Conservation (phyloP, 768 basidiomycete genomes). For the Serendipita sp. region DNA sequence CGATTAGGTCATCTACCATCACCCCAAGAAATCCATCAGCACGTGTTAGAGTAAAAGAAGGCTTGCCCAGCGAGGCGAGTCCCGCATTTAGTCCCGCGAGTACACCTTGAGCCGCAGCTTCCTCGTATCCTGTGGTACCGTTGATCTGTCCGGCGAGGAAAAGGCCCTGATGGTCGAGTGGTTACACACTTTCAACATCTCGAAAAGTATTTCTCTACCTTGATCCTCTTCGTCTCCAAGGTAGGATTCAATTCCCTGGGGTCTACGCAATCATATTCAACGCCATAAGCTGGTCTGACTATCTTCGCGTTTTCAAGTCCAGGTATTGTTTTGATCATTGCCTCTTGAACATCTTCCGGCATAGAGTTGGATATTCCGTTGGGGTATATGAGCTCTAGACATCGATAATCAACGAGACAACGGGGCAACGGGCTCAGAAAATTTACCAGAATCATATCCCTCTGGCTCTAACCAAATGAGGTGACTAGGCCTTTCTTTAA, state of each 20-base stretch:
- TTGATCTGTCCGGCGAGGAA: conserved; percentile 88
- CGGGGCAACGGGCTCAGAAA: not conserved
- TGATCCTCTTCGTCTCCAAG: conserved; percentile 71
- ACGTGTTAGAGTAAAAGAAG: conserved; percentile 52
- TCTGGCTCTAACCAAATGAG: conserved; percentile 84
- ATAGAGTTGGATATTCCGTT: conserved; percentile 80
- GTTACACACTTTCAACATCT: not conserved
- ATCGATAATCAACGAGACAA: not conserved
- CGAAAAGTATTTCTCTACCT: conserved; percentile 23
- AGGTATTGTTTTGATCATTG: conserved; percentile 68
- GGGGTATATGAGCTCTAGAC: conserved; percentile 68
- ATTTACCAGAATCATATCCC: conserved; percentile 68
- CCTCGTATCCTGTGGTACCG: conserved; percentile 87
- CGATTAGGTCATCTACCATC: conserved; percentile 80
- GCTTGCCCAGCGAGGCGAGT: conserved; percentile 36
- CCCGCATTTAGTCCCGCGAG: conserved; percentile 83
- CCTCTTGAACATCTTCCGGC: conserved; percentile 70
- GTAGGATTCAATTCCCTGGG: conserved; percentile 62
- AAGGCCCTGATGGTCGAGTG: conserved; percentile 34
- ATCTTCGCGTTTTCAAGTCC: conserved; percentile 76
- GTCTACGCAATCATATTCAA: conserved; percentile 85
- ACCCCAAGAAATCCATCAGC: conserved; percentile 80
- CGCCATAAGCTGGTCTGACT: conserved; percentile 75
- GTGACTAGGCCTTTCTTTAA: conserved; percentile 53
- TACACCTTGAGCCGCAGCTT: conserved; percentile 82